Conservation (phyloP, 306 rosid species). For the Rubus idaeus region DNA sequence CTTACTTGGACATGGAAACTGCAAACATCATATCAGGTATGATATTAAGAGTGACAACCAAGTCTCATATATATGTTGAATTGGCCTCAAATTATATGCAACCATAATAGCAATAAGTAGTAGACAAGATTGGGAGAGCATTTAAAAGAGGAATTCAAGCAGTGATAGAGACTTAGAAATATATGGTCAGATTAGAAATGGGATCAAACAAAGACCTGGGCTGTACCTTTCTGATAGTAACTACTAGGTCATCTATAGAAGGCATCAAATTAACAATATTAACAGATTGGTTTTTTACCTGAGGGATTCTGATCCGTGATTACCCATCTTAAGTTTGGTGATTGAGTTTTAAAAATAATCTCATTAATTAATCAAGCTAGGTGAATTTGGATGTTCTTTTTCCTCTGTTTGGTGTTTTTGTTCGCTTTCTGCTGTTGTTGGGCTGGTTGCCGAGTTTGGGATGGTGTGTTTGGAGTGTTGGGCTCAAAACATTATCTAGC, state of each 20-base stretch:
- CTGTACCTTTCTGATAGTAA: background rate
- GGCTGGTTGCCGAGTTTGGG: background rate
- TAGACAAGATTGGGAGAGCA: background rate
- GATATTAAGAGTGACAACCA: conserved; percentile 1
- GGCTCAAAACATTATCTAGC: background rate
- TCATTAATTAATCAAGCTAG: background rate
- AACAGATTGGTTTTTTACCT: background rate
- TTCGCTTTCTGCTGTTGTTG: background rate
- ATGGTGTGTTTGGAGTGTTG: background rate
- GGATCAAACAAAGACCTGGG: background rate
- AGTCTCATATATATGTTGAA: background rate
- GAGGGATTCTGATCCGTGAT: background rate
- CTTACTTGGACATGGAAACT: background rate
- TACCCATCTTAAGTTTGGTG: background rate
- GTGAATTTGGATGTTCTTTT: background rate
- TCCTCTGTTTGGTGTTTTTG: background rate
- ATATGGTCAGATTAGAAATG: background rate
- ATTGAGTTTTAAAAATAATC: background rate
- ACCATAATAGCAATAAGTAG: background rate
- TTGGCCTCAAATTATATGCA: background rate
- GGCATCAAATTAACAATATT: background rate
- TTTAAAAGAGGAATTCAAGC: background rate
- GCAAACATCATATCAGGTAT: background rate
- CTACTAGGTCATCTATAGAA: background rate
- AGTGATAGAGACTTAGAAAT: background rate